Evolutionary conservation across 768 basidiomycete genomes (phyloP).

Genomic region (Lactarius evosmus): DNA sequence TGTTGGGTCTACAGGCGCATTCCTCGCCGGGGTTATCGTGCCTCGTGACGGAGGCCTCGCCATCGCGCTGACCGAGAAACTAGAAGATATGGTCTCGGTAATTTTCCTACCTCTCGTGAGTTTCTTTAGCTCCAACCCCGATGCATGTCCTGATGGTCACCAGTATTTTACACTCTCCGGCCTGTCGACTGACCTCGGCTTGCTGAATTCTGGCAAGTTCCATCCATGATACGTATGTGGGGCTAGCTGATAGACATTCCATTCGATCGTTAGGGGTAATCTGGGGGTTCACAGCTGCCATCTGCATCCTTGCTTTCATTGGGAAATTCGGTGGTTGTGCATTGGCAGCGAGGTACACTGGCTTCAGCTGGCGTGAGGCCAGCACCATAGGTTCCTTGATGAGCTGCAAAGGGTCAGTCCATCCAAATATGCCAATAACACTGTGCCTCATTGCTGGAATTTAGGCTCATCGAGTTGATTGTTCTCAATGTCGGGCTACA

Average conservation of each 20-base stretch:
- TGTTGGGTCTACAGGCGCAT: conserved; percentile 53
- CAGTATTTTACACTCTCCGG: conserved; percentile 94
- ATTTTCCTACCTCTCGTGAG: conserved; percentile 83
- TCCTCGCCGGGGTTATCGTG: conserved; percentile 75
- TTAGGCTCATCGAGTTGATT: conserved; percentile 85
- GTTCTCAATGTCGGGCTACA: conserved; percentile 91
- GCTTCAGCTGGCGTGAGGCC: conserved; percentile 78
- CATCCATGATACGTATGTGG: not conserved
- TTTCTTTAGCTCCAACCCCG: conserved; percentile 5
- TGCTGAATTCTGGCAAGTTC: conserved; percentile 66
- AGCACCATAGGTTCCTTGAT: conserved; percentile 87
- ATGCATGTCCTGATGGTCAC: conserved; percentile 4
- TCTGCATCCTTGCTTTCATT: conserved; percentile 70
- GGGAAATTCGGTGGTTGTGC: conserved; percentile 91
- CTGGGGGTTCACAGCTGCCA: conserved; percentile 86
- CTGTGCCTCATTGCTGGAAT: not conserved
- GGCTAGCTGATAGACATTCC: not conserved
- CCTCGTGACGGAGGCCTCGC: conserved; percentile 87
- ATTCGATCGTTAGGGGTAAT: conserved; percentile 50
- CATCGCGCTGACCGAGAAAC: conserved; percentile 84
- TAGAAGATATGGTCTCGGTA: conserved; percentile 93
- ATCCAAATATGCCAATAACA: not conserved
- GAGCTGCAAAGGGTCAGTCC: conserved; percentile 85
- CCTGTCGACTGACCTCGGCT: conserved; percentile 80
- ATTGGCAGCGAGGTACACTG: conserved; percentile 58